These are phyloP conservation scores for Pythium pyrilobum DNA, from an alignment of 352 stramenopile genomes.

Conservation along the genomic window DNA sequence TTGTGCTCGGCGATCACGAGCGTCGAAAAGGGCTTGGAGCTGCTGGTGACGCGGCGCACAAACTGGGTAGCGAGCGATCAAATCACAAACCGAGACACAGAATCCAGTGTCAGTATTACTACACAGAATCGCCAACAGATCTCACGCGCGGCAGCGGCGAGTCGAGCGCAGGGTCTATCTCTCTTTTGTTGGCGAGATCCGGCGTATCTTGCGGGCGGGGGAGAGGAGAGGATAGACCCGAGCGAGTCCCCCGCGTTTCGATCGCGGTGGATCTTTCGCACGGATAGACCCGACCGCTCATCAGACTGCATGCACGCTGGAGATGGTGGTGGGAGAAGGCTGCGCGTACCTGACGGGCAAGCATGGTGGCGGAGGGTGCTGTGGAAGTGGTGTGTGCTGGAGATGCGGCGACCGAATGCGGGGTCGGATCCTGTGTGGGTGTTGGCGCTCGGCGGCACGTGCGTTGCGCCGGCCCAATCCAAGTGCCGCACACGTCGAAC, in stretches of 20 bases:
- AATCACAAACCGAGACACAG: too few species aligned
- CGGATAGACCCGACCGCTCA: too few species aligned
- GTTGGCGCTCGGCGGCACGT: slow-evolving; percentile 8
- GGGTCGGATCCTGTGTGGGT: too few species aligned
- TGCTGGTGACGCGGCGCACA: slow-evolving; percentile 39
- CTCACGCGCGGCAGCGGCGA: too few species aligned
- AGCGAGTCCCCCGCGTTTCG: too few species aligned
- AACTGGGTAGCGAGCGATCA: too few species aligned
- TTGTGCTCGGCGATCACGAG: slow-evolving; percentile 90
- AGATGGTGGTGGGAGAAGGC: not conserved
- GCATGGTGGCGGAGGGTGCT: slow-evolving; percentile 13
- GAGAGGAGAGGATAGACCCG: too few species aligned
- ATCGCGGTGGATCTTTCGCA: too few species aligned
- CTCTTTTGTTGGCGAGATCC: too few species aligned
- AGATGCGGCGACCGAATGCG: not conserved
- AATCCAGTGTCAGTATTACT: too few species aligned
- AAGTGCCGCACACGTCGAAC: slow-evolving; percentile 12
- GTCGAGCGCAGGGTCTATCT: too few species aligned
- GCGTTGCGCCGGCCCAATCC: slow-evolving; percentile 15
- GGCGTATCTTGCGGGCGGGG: too few species aligned
- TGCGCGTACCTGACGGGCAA: slow-evolving; percentile 28
- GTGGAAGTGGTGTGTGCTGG: not conserved
- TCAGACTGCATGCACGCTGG: not conserved
- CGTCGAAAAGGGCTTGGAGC: slow-evolving; percentile 48
- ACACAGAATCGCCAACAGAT: not conserved